phyloP scores from a whole-genome alignment of 2,329 filamentous ascomycete genomes.

The Arachnopeziza araneosa region DNA sequence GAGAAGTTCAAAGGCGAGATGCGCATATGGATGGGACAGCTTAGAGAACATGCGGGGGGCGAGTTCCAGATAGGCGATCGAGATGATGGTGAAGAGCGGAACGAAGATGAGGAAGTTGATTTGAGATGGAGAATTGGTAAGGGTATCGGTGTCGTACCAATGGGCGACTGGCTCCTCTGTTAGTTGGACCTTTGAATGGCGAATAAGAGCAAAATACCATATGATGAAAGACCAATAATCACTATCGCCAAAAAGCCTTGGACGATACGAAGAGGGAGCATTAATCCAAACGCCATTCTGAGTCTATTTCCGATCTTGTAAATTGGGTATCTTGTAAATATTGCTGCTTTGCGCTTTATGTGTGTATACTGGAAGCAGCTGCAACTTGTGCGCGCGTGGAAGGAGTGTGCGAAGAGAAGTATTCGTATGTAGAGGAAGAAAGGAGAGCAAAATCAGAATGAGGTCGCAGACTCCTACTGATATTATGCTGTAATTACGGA shows the following conservation, averaged over 20 bases:
- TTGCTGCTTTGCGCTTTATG: neutral
- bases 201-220: slow-evolving; percentile 35
- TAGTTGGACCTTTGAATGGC: slow-evolving; percentile 9
- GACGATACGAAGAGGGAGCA: slow-evolving; percentile 40
- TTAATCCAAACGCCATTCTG: slow-evolving; percentile 37
- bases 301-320: neutral
- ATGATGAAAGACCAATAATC: slow-evolving; percentile 44
- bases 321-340: neutral
- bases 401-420: slow-evolving; percentile 11
- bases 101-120: slow-evolving; percentile 54
- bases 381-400: slow-evolving; percentile 23
- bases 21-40: slow-evolving; percentile 42
- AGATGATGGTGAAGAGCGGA: slow-evolving; percentile 48
- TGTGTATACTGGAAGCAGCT: slow-evolving; percentile 9
- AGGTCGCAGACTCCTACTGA: slow-evolving; percentile 18
- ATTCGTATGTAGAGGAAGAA: slow-evolving; percentile 3
- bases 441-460: slow-evolving; percentile 1
- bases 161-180: slow-evolving; percentile 43
- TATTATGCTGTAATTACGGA: slow-evolving; percentile 17
- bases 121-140: slow-evolving; percentile 47
- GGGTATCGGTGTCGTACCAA: slow-evolving; percentile 54
- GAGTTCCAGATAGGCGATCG: slow-evolving; percentile 48
- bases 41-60: slow-evolving; percentile 36
- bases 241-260: slow-evolving; percentile 42
- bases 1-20: slow-evolving; percentile 43